Evolutionary conservation across 352 stramenopile species (phyloP), one percentile per base, ranked within the genome.

Genomic region (Nothophytophthora sp.): DNA sequence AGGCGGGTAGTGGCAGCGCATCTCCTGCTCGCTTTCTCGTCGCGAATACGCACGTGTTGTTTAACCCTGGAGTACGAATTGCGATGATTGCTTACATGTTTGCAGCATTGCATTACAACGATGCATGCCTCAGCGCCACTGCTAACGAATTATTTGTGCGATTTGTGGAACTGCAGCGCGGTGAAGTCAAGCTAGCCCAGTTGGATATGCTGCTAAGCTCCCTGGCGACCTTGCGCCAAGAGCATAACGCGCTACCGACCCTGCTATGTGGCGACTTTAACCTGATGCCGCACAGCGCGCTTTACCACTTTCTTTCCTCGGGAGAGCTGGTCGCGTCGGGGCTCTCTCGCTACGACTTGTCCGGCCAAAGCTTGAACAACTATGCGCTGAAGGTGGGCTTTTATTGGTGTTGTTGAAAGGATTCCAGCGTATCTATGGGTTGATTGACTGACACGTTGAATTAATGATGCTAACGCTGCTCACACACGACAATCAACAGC

Each of bases 201-300:
- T 24, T 87, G 28, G 50, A 86, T 41, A 57, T 64, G 53, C 59
- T 90, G 24, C 57, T 85, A 9, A 55, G 50, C 2, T 68, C 54
- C 18, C 41, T 90, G 10, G 44, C 42, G 9, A 60, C 49, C 42
- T 38, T 81, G 9, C 47, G 63, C 4, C 29, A 53, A 5, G 34
- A 66, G 11, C 41, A 50, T 23, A 22, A 41, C 8, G 29, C 29
- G 19, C 55, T 81, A 1, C 72, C 76, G 0, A 53, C 86, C 11
- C 27, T 90, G 24, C 58, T 90, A 15, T 85, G 72, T 33, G 79
- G 79, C 0, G 79, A 90, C 36, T 90, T 90, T 47, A 90, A 90
- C 51, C 38, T 90, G 33, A 58, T 70, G 37, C 79, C 79, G 1
- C 72, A 81, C 50, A 86, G 79, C 20, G 63, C 79, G 38, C 58